Percentiles rank a stretch among this genome's conserved stretches.
Conservation (phyloP, 306 rosid species). For the Aeschynomene evenia region DNA sequence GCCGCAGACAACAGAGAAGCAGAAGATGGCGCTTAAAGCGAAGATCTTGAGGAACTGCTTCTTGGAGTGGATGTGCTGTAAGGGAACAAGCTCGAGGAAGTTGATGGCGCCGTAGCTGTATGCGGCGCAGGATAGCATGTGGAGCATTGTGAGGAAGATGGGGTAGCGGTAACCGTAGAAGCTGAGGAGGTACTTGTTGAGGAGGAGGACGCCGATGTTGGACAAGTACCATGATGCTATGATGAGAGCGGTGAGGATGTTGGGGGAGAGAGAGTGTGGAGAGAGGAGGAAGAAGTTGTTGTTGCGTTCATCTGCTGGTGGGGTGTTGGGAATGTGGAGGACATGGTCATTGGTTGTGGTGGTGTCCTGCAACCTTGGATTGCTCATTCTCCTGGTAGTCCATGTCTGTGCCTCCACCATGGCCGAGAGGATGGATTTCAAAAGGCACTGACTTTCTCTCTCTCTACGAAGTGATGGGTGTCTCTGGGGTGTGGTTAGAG, state of each 20-base stretch:
- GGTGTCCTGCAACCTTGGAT: constrained; percentile 56
- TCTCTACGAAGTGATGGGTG: not conserved
- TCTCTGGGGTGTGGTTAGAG: not conserved
- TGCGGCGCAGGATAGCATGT: constrained; percentile 77
- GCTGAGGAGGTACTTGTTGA: constrained; percentile 64
- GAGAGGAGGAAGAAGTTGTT: not conserved
- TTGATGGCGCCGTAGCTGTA: constrained; percentile 63
- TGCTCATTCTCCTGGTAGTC: constrained; percentile 93
- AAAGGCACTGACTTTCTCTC: not conserved
- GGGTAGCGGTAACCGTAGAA: constrained; percentile 82
- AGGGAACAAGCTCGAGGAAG: constrained; percentile 72
- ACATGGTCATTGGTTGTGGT: constrained; percentile 40
- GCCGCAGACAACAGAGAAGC: constrained; percentile 40
- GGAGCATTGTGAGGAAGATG: constrained; percentile 91
- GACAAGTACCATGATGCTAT: constrained; percentile 43
- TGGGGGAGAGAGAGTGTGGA: constrained; percentile 41
- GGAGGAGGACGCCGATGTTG: not conserved
- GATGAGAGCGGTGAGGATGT: constrained; percentile 69
- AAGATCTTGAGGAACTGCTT: constrained; percentile 79
- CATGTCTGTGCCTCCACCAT: constrained; percentile 97
- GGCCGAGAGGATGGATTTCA: constrained; percentile 1
- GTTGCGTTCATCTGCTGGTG: constrained; percentile 58
- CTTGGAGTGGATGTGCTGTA: constrained; percentile 74
- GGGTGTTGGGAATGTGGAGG: constrained; percentile 70
- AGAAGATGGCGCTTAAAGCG: constrained; percentile 67